Evolutionary conservation across 225 moss, liverwort and hornwort species (phyloP), one percentile per base, ranked within the genome.

Genomic region (Bryoerythrophyllum caledonicum): DNA sequence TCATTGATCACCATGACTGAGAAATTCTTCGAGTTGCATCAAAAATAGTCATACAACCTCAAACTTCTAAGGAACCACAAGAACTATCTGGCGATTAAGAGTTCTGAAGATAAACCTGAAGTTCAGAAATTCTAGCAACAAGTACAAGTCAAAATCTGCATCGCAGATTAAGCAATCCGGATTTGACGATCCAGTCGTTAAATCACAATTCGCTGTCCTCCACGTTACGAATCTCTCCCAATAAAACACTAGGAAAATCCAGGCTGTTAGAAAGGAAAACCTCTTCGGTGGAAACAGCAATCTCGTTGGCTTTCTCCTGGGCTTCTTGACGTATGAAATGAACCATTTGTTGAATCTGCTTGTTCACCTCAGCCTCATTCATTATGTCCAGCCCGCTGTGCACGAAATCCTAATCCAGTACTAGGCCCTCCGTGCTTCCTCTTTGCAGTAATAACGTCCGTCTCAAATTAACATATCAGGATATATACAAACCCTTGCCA

Each of bases 341-440:
- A 38, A 96, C 96, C 96, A 96, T 94, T 83, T 96, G 96, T 85
- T 96, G 91, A 72, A 96, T 88, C 65, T 92, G 94, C 79, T 78
- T 92, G 7, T 80, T 76, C 43, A 96, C 91, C 37, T 92, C 88
- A 34, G 62, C 59, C 54, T 91, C 92, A 73, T 96, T 91, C 96
- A 96, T 96, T 68, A 78, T 96, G 32, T 16, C 66, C 2, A 55
- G 54, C n/a, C 30, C 3, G 17, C 60, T 13, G 1, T 44, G 13
- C 24, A n/a, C 49, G 32, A 21, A 54, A 54, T 6, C 32, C 40
- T 58, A 74, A 64, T 68, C 8, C 15, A 10, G 20, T 48, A 3
- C 46, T 48, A 38, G 60, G 4, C 26, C 12, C 5, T 68, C 8
- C 32, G 57, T 9, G 0, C 15, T 46, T 53, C 2, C 0, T 21